Evolutionary conservation across 176 grass and related monocot genomes (phyloP), one percentile per base, ranked within the genome.

Genomic region (Typha latifolia): DNA sequence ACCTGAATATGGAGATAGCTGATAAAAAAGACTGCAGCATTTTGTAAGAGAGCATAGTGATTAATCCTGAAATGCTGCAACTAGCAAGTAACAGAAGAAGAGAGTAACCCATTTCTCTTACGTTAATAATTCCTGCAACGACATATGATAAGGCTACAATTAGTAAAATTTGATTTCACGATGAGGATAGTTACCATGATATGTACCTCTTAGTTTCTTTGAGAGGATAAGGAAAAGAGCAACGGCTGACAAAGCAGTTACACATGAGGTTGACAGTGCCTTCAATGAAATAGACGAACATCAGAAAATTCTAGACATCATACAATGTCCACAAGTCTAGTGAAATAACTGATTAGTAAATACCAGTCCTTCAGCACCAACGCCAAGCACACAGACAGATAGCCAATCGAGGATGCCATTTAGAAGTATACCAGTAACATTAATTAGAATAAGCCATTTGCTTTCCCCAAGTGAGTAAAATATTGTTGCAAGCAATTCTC

Each of bases 321-420:
- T 19, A 14, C 31, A 65, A 13, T n/a, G 10, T 18, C 6, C 15
- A 65, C 16, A n/a, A n/a, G 9, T 37, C 29, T 6, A 47, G 26
- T 3, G 19, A 65, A 65, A 5, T 16, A 37, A n/a, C 8, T 18
- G 19, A n/a, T 32, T 31, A 65, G 27, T 43, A 47, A 3, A 65
- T 65, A 65, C 63, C 63, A 65, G 29, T 65, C 63, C 63, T 65
- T 47, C 27, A 65, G 63, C 31, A 16, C 63, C 63, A 34, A 37
- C 6, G 11, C 63, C 63, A 65, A 65, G 31, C 26, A 65, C 63
- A 19, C 14, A 34, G n/a, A 65, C 27, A 32, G 63, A 65, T 7
- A 65, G 63, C 63, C 63, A 65, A 43, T 65, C 32, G 8, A 65
- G 63, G 15, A 65, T 65, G 32, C 63, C 63, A 18, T 65, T 65